Percentiles rank a stretch among this genome's conserved stretches.
Conservation (phyloP, 2,329 filamentous ascomycete genomes). For the Chalaropsis ovoidea region DNA sequence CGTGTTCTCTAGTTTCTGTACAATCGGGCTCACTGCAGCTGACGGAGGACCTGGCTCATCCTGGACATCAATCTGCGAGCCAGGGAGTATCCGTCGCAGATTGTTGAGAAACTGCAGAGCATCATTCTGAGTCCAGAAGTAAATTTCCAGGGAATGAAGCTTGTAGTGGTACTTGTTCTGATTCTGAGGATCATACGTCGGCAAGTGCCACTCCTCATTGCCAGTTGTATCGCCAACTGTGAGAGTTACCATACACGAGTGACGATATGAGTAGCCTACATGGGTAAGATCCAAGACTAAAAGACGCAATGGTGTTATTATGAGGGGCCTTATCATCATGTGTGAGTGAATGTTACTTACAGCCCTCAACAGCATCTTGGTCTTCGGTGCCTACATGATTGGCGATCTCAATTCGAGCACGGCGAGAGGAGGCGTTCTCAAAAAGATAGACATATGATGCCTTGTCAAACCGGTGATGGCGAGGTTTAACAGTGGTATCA, state of each 20-base stretch:
- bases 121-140: conserved; percentile 68
- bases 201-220: conserved; percentile 62
- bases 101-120: conserved; percentile 60
- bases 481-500: conserved; percentile 53
- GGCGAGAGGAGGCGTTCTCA: conserved; percentile 56
- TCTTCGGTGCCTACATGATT: conserved; percentile 63
- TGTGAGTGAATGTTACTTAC: conserved; percentile 54
- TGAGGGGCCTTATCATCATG: conserved; percentile 53
- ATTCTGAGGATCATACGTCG: conserved; percentile 60
- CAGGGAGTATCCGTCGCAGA: conserved; percentile 53
- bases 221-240: conserved; percentile 44
- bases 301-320: conserved; percentile 57
- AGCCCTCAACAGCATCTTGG: conserved; percentile 71
- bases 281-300: conserved; percentile 55
- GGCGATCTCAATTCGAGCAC: conserved; percentile 64
- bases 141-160: conserved; percentile 64
- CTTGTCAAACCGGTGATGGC: conserved; percentile 73
- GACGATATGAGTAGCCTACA: conserved; percentile 62
- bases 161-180: conserved; percentile 71
- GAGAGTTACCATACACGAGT: conserved; percentile 60
- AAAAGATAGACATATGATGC: conserved; percentile 72
- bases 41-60: conserved; percentile 51
- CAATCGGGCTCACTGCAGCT: conserved; percentile 53
- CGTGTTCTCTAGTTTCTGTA: conserved; percentile 62
- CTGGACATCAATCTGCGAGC: conserved; percentile 50